Percentiles rank a stretch among this genome's conserved stretches.
These are phyloP conservation scores for Saprolegnia diclina DNA, from an alignment of 352 stramenopile species.

Conservation along the genomic window DNA sequence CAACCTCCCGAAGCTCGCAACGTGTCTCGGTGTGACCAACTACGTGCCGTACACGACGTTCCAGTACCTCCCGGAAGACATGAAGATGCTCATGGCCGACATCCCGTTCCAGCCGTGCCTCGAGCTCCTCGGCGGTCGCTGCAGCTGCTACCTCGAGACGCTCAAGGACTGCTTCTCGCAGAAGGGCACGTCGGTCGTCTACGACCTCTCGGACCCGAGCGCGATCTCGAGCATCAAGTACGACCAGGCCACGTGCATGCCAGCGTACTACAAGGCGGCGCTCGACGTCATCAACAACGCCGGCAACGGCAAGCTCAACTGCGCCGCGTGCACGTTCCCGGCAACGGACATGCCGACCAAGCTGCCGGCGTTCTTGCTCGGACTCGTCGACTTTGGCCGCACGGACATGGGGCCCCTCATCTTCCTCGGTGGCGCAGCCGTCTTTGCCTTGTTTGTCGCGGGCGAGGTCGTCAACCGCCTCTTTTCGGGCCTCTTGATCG, in stretches of 20 bases:
- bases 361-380: constrained; percentile 47
- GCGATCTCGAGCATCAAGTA: constrained; percentile 39
- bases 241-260: constrained; percentile 59
- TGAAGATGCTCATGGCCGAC: constrained; percentile 54
- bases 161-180: constrained; percentile 60
- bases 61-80: constrained; percentile 50
- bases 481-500: constrained; percentile 55
- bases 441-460: constrained; percentile 42
- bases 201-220: constrained; percentile 32
- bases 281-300: constrained; percentile 49
- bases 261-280: constrained; percentile 42
- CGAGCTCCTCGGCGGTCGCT: constrained; percentile 49
- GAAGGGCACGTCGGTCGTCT: constrained; percentile 40
- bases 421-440: constrained; percentile 39
- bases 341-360: constrained; percentile 48
- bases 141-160: constrained; percentile 62
- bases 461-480: constrained; percentile 74
- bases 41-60: constrained; percentile 46
- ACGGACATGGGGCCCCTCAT: constrained; percentile 54
- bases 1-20: constrained; percentile 59
- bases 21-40: constrained; percentile 49
- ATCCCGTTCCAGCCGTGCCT: constrained; percentile 72
- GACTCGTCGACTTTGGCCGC: constrained; percentile 44
- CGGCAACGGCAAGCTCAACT: constrained; percentile 61
- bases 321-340: constrained; percentile 54